phyloP scores from a whole-genome alignment of 768 basidiomycete species.

The Lepiota brunneoincarnata region DNA sequence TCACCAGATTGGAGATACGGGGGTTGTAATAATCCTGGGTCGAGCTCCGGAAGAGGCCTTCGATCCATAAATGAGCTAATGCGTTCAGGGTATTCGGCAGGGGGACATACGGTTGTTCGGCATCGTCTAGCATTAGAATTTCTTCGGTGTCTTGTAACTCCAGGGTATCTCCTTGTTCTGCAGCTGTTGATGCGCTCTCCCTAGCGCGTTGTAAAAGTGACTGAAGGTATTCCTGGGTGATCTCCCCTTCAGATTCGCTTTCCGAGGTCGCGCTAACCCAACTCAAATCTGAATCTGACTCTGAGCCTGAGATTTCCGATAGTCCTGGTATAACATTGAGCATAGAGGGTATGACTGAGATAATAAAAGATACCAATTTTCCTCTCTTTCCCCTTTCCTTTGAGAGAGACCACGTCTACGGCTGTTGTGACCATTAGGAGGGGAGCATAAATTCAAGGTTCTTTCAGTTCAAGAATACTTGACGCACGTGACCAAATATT shows the following conservation, averaged over 20 bases:
- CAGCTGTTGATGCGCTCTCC: slow-evolving; percentile 40
- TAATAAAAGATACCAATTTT: slow-evolving; percentile 28
- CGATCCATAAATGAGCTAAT: slow-evolving; percentile 3
- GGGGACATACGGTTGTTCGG: slow-evolving; percentile 32
- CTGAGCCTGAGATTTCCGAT: slow-evolving; percentile 23
- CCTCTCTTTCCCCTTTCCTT: slow-evolving; percentile 45
- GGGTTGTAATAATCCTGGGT: slow-evolving; percentile 61
- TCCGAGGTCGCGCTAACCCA: not conserved
- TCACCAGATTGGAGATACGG: slow-evolving; percentile 61
- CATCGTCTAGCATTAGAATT: slow-evolving; percentile 46
- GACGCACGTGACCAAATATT: slow-evolving; percentile 11
- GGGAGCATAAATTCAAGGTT: slow-evolving; percentile 1
- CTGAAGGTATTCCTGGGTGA: slow-evolving; percentile 59
- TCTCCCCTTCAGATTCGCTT: slow-evolving; percentile 38
- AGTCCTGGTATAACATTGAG: slow-evolving; percentile 12
- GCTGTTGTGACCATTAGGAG: slow-evolving; percentile 16
- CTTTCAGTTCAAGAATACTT: not conserved
- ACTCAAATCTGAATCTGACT: slow-evolving; percentile 35
- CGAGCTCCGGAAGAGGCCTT: slow-evolving; percentile 60
- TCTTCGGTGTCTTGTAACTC: slow-evolving; percentile 42
- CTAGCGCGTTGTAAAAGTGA: slow-evolving; percentile 63
- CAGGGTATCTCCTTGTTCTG: slow-evolving; percentile 24
- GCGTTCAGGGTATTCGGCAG: not conserved
- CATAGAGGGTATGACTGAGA: not conserved
- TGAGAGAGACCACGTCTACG: not conserved